Base-by-base conservation (phyloP, 495 filamentous ascomycete genomes). In the Penicillium nucicola region DNA sequence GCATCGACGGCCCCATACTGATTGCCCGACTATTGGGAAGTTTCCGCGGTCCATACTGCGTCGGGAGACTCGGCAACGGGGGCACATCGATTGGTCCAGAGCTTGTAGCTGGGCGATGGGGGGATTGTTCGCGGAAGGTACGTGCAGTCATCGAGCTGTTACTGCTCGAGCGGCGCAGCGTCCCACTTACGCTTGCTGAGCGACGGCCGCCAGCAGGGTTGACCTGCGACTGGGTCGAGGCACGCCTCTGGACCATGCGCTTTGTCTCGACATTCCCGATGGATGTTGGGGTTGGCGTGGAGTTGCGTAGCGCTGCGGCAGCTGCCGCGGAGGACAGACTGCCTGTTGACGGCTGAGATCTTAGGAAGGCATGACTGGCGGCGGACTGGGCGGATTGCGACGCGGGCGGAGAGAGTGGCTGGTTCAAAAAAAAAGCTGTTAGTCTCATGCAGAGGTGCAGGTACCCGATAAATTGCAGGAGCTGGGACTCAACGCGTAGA, bases 191-290 rank as follows among this genome's bases (percentile, higher is more conserved):
- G 36, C 67, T 67, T 8, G 66, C 60, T 36, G 71, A 69, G 41
- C 56, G 56, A 22, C 73, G 67, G 46, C 70, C 71, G 14, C 61
- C 55, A 10, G 67, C 54, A 17, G 70, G 68, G 50, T 80, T 84
- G 38, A 75, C 74, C 33, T 79, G 72, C 14, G 90, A 92, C 13
- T 89, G 86, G 40, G 76, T 61, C 8, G 89, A 95, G 19, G 75
- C 71, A 52, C 81, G 81, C 36, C 91, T 82, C 56, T 86, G 83
- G 48, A 84, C 56, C 63, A 89, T 93, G 47, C 91, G 87, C 67
- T 90, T 95, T 0, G 91, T 95, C 66, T 92, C 83, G 23, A 95
- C 82, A 71, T 91, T 81, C 58, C 82, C 88, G 33, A 95, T 84
- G 15, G 79, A 77, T 12, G 82, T 88, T 35, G 91, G 91, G 22